Evolutionary conservation across 2,329 filamentous ascomycete species (phyloP).

Genomic region (Mycocentrospora acerina): DNA sequence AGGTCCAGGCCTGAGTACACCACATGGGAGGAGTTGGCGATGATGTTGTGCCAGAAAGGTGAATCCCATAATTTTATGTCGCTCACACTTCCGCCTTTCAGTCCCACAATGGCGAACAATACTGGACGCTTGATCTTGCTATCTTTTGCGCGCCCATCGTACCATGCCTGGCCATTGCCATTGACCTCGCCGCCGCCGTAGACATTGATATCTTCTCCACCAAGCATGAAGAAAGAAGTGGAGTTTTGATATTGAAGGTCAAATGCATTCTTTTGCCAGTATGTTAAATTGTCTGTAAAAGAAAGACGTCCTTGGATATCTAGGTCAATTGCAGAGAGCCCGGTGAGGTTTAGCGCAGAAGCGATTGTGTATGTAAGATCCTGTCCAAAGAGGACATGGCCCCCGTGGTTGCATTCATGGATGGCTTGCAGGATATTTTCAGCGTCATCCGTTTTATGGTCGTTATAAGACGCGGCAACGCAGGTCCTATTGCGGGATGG

Average conservation of each 20-base stretch:
- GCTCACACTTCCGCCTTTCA: slow-evolving; percentile 8
- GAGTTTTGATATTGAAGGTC: slow-evolving; percentile 57
- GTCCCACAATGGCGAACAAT: slow-evolving; percentile 6
- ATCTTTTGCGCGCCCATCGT: slow-evolving; percentile 8
- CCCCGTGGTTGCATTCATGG: slow-evolving; percentile 12
- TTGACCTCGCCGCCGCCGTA: slow-evolving; percentile 57
- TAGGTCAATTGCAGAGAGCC: slow-evolving; percentile 9
- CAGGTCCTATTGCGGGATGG: slow-evolving; percentile 15
- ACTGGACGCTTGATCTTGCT: slow-evolving; percentile 10
- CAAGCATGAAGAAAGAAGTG: slow-evolving; percentile 63
- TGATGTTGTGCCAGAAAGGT: slow-evolving; percentile 45
- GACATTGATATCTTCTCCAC: slow-evolving; percentile 62
- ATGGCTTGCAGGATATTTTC: slow-evolving; percentile 9
- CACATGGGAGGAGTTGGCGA: slow-evolving; percentile 51
- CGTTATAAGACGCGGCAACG: slow-evolving; percentile 11
- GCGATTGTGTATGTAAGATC: slow-evolving; percentile 11
- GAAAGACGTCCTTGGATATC: slow-evolving; percentile 13
- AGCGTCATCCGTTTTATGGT: slow-evolving; percentile 9
- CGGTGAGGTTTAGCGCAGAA: slow-evolving; percentile 11
- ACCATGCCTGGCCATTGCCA: slow-evolving; percentile 60
- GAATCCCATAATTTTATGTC: slow-evolving; percentile 7
- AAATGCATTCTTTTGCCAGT: slow-evolving; percentile 13
- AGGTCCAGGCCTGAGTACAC: slow-evolving; percentile 14
- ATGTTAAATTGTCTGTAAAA: slow-evolving; percentile 7
- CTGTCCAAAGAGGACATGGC: slow-evolving; percentile 12